These are phyloP conservation scores for Talaromyces amestolkiae DNA, from an alignment of 2,329 filamentous ascomycete genomes.

Conservation along the genomic window DNA sequence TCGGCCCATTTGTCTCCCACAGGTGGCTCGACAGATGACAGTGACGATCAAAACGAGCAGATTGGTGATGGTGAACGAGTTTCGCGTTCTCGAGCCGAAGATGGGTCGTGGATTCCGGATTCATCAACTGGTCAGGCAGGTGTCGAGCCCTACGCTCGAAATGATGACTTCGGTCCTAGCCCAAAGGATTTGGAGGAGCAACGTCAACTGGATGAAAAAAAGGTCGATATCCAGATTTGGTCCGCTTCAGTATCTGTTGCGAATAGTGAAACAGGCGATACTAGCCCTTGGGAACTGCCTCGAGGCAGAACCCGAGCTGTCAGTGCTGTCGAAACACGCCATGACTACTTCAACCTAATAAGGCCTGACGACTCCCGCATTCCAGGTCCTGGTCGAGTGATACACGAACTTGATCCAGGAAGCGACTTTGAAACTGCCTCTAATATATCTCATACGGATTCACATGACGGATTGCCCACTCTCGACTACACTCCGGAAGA, in stretches of 20 bases:
- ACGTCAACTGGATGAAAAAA: conserved; percentile 50
- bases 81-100: conserved; percentile 35
- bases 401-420: conserved; percentile 45
- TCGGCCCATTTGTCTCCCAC: conserved; percentile 38
- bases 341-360: conserved; percentile 36
- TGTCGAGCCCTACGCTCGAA: conserved; percentile 48
- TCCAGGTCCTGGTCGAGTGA: conserved; percentile 52
- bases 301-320: conserved; percentile 42
- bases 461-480: conserved; percentile 26
- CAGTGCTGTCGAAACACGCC: conserved; percentile 38
- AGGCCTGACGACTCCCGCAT: conserved; percentile 39
- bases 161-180: conserved; percentile 46
- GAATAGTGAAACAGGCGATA: conserved; percentile 41
- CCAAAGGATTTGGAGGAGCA: conserved; percentile 52
- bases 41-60: conserved; percentile 28
- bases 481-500: conserved; percentile 25
- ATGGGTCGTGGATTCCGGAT: conserved; percentile 49
- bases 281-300: conserved; percentile 23
- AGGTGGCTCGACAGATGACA: conserved; percentile 25
- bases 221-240: conserved; percentile 55
- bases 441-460: conserved; percentile 23
- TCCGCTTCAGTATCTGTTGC: conserved; percentile 50
- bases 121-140: conserved; percentile 43
- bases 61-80: conserved; percentile 23
- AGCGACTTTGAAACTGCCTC: conserved; percentile 31